Evolutionary conservation across 257 asterid species (phyloP).

Genomic region (Solanum commersonii): DNA sequence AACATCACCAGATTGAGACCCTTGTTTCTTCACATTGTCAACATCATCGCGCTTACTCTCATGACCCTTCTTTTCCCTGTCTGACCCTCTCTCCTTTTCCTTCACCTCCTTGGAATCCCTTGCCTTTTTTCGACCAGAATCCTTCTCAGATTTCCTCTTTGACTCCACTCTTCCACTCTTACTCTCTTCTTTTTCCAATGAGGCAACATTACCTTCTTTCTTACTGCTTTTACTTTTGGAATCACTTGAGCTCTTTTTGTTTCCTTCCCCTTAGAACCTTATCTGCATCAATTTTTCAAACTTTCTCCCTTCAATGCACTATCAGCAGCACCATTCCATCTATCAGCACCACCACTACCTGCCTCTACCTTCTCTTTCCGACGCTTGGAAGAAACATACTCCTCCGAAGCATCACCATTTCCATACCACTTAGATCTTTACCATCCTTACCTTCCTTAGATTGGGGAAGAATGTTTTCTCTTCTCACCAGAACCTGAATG

Average conservation of each 20-base stretch:
- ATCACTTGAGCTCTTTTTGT: conserved; percentile 47
- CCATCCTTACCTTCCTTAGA: conserved; percentile 49
- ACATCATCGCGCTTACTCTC: conserved; percentile 50
- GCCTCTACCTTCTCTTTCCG: conserved; percentile 58
- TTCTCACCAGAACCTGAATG: conserved; percentile 68
- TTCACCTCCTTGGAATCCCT: conserved; percentile 32
- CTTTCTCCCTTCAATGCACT: conserved; percentile 43
- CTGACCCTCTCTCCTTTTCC: conserved; percentile 68
- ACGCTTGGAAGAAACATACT: conserved; percentile 63
- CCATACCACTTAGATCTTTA: conserved; percentile 49
- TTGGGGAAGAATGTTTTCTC: conserved; percentile 59
- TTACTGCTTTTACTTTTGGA: conserved; percentile 56
- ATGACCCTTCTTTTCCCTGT: conserved; percentile 60
- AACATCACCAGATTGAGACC: conserved; percentile 34
- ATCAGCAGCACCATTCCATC: conserved; percentile 76
- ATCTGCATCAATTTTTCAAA: conserved; percentile 33
- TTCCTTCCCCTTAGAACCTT: conserved; percentile 45
- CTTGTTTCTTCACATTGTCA: conserved; percentile 48
- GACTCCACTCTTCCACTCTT: conserved; percentile 56
- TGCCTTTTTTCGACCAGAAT: conserved; percentile 55
- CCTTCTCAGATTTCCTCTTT: conserved; percentile 79
- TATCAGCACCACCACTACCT: conserved; percentile 38
- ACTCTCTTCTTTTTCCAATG: conserved; percentile 53
- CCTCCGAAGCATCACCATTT: conserved; percentile 63
- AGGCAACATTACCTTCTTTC: conserved; percentile 43